Evolutionary conservation across 169 alveolate species (phyloP), one percentile per base, ranked within the genome.

Genomic region (Eimeria falciformis): DNA sequence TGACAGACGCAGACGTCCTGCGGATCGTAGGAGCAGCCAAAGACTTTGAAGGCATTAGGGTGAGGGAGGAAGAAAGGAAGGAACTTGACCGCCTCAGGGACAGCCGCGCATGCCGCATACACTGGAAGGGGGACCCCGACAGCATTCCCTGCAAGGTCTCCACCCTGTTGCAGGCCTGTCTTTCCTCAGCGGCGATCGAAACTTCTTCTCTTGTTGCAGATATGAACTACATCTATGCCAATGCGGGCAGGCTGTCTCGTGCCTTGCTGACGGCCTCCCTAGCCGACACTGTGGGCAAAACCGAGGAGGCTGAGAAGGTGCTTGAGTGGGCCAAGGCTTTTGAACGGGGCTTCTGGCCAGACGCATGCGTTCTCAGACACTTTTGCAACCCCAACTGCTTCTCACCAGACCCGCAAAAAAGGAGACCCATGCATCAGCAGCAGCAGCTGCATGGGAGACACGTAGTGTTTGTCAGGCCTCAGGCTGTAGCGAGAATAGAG

Each of bases 351-450:
- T 6, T 75, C 23, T 55, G 82, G 77, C 55, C 77, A n/a, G 85
- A 85, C 56, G 85, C 86, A 43, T 93, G 93, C 90, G 78, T 91
- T 56, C 75, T 94, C 47, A 73, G 93, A 65, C 94, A 91, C 71
- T 91, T 94, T 65, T 86, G 93, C 92, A 45, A 45, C 25, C 83
- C 56, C 33, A 11, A 66, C 81, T 85, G 92, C 84, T 85, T 85
- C 84, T 17, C 78, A 2, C 75, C 73, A 3, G 92, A 85, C 47
- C 73, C 69, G 4, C 92, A 84, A 45, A 62, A 65, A n/a, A 56
- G 91, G 50, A 5, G 83, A 5, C 47, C 43, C 5, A 9, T 5
- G 71, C 71, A 58, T 14, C 71, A 58, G 71, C 71, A 58, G 71
- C 71, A 14, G 71, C 71, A 58, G 71, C 46, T 5, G 78, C 25